Evolutionary conservation across 2,329 filamentous ascomycete species (phyloP), one percentile per base, ranked within the genome.

Genomic region (Cladosporium phlei): DNA sequence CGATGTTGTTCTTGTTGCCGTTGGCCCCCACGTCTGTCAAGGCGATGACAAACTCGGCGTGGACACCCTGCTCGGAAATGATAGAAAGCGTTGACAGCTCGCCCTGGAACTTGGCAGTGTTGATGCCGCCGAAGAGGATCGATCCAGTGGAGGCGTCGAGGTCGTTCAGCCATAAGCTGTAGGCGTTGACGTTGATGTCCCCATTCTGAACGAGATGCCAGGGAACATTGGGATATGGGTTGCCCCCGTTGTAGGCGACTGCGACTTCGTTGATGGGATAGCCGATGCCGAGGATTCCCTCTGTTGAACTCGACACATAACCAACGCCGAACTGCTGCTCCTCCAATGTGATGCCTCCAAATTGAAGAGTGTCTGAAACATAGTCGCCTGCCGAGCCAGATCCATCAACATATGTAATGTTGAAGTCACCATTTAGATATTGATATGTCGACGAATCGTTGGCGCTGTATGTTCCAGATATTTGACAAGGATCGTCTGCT

Each of bases 371-470:
- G 60, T 96, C 90, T 4, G 78, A 82, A 2, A 80, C 86, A 63
- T 95, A 95, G 66, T 93, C 86, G 25, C 90, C 89, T 1, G 70
- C 64, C 0, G 88, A 86, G 4, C 82, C 80, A 0, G 86, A 86
- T 35, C 86, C 86, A 66, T 95, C 89, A 30, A 86, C 84, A 55
- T 95, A 95, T 1, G 82, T 82, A 53, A 95, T 95, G 68, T 91
- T 90, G 71, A 96, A 95, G 50, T 81, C 74, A 59, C 78, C 82
- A 52, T 81, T 82, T 46, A 95, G 66, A 61, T 83, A 88, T 25
- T 75, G 59, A 66, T 90, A 91, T 2, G 88, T 86, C 2, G 85
- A 88, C 0, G 88, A 95, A 1, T 73, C 66, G 61, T 86, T 84
- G 30, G 85, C 76, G 33, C 69, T 64, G 65, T 89, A 95, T 1